Percentiles rank a stretch among this genome's conserved stretches.
These are phyloP conservation scores for Trichothecium sympodiale DNA, from an alignment of 2,329 filamentous ascomycete genomes.

Conservation along the genomic window DNA sequence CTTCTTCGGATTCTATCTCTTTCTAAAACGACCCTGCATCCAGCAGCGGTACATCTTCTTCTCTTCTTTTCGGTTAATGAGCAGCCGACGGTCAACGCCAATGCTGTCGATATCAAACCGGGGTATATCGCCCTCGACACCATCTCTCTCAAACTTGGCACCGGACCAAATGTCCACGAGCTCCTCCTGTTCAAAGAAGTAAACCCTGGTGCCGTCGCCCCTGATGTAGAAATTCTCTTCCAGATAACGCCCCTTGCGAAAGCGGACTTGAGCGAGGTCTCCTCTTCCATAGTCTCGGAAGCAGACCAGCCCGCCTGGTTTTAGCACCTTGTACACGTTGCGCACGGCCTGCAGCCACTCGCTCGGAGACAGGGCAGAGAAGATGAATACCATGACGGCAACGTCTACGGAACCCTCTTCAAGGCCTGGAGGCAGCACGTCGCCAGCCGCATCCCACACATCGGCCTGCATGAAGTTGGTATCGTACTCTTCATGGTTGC, in stretches of 20 bases:
- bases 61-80: constrained; percentile 83
- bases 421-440: constrained; percentile 65
- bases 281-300: constrained; percentile 96
- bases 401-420: constrained; percentile 75
- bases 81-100: constrained; percentile 74
- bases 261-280: constrained; percentile 90
- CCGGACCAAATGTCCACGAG: constrained; percentile 68
- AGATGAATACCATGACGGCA: constrained; percentile 92
- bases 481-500: constrained; percentile 66
- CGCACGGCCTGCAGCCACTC: constrained; percentile 77
- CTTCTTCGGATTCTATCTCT: constrained; percentile 33
- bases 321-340: constrained; percentile 75
- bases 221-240: constrained; percentile 96
- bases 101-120: constrained; percentile 66
- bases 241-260: constrained; percentile 89
- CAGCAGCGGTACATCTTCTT: constrained; percentile 99
- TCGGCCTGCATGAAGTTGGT: constrained; percentile 67
- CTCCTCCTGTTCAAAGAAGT: constrained; percentile 90
- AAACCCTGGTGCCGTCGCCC: constrained; percentile 90
- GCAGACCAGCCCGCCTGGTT: constrained; percentile 84
- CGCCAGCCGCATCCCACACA: constrained; percentile 81
- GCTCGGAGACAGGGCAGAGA: constrained; percentile 74
- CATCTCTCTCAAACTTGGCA: constrained; percentile 14
- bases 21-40: constrained; percentile 76
- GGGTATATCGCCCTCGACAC: constrained; percentile 14